These are phyloP conservation scores for Picea sitchensis DNA, from an alignment of 75 land plant species.

Conservation along the genomic window DNA sequence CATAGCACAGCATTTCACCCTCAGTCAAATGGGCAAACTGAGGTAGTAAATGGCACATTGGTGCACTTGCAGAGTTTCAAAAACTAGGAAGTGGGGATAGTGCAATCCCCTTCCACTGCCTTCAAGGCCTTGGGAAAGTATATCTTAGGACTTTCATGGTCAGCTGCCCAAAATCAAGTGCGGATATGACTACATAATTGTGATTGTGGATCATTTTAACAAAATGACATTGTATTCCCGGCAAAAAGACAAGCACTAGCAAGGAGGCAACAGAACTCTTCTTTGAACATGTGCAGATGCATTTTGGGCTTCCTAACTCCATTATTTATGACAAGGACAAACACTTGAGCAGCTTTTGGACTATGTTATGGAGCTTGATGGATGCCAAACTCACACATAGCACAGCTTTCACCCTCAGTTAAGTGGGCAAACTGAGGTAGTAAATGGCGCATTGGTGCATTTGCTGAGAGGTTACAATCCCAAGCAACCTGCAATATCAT, in stretches of 20 bases:
- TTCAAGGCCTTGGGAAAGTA: too few species aligned
- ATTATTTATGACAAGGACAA: not conserved
- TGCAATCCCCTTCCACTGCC: too few species aligned
- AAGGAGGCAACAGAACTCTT: not conserved
- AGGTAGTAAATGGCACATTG: not conserved
- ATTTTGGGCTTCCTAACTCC: not conserved
- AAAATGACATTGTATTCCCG: not conserved
- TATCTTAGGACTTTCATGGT: too few species aligned
- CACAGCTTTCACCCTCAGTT: not conserved
- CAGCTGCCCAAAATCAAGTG: too few species aligned
- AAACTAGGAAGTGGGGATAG: too few species aligned
- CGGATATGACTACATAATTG: too few species aligned
- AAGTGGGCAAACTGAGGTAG: not conserved
- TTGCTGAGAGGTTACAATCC: not conserved
- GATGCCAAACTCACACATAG: too few species aligned
- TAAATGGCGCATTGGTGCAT: not conserved
- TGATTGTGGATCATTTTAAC: not conserved
- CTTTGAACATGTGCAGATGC: not conserved
- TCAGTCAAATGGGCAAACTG: not conserved
- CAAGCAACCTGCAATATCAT: not conserved
- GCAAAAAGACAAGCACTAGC: not conserved
- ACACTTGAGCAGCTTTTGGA: too few species aligned
- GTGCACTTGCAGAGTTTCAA: not conserved
- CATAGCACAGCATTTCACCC: not conserved
- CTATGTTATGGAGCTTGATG: too few species aligned